These are phyloP conservation scores for Fraxinus cuspidata DNA, from an alignment of 257 asterid genomes.

Conservation along the genomic window DNA sequence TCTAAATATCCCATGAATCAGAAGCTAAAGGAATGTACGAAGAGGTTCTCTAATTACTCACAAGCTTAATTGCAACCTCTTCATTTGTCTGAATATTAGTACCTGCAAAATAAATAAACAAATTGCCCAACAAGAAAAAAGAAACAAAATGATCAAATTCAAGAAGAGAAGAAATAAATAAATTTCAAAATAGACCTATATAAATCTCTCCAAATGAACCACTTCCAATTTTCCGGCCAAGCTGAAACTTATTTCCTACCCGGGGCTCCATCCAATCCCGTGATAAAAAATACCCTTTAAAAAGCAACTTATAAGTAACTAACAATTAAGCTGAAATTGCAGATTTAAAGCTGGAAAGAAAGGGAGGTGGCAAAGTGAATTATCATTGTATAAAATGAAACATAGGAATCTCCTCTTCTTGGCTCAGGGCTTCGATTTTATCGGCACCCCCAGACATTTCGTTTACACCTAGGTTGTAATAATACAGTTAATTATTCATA, in stretches of 20 bases:
- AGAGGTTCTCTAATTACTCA: conserved; percentile 33
- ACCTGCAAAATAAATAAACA: conserved; percentile 38
- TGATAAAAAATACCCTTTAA: conserved; percentile 2
- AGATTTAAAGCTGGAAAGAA: neutral
- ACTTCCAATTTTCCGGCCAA: conserved; percentile 89
- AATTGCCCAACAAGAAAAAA: neutral
- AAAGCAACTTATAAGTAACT: neutral
- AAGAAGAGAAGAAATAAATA: conserved; percentile 7
- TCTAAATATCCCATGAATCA: no score
- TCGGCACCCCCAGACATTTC: neutral
- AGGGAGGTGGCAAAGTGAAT: neutral
- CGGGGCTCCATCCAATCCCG: conserved; percentile 69
- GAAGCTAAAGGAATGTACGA: no score
- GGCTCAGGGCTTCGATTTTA: no score
- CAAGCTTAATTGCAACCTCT: conserved; percentile 89
- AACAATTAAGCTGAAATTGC: neutral
- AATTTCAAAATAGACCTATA: conserved; percentile 39
- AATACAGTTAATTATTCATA: neutral
- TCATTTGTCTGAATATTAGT: conserved; percentile 78
- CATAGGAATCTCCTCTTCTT: no score
- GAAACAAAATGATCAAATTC: neutral
- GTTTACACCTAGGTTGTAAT: neutral
- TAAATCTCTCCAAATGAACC: conserved; percentile 97
- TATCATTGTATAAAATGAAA: no score
- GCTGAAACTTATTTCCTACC: conserved; percentile 74